These are phyloP conservation scores for Didymella arachidicola DNA, from an alignment of 2,329 filamentous ascomycete species.

Conservation along the genomic window DNA sequence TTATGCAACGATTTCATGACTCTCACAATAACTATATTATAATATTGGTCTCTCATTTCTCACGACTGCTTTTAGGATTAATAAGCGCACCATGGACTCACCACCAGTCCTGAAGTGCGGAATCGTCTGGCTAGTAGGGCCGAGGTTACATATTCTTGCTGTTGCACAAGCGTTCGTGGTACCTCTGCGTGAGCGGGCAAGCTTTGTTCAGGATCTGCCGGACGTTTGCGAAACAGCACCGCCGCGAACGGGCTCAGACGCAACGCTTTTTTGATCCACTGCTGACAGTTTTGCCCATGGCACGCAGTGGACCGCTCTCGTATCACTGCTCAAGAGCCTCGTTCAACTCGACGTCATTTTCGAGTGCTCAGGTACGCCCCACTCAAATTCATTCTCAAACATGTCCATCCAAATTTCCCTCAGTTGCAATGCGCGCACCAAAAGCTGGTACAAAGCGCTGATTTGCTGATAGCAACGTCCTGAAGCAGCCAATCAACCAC, in stretches of 20 bases:
- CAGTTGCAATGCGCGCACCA: conserved; percentile 18
- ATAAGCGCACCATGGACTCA: neutral
- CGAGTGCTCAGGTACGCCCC: conserved; percentile 16
- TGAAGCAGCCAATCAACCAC: conserved; percentile 14
- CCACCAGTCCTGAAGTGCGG: neutral
- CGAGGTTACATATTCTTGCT: neutral
- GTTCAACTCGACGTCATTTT: conserved; percentile 13
- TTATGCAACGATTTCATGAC: neutral
- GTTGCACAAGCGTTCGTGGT: neutral
- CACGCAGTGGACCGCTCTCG: conserved; percentile 11
- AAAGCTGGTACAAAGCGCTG: conserved; percentile 8
- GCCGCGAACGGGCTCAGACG: conserved; percentile 3
- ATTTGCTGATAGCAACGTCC: conserved; percentile 10
- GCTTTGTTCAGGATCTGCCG: neutral
- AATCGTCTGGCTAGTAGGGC: neutral
- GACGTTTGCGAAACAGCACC: neutral
- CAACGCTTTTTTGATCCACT: conserved; percentile 11
- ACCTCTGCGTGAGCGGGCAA: neutral
- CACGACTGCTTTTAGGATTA: neutral
- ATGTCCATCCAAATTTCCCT: conserved; percentile 19
- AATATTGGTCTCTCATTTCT: neutral
- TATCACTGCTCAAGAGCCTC: conserved; percentile 4
- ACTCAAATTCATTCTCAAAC: conserved; percentile 17
- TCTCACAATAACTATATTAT: neutral
- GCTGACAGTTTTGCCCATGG: conserved; percentile 19